A percentile compares a stretch with the other conserved stretches of the same genome.
Evolutionary conservation across 257 asterid genomes (phyloP).

Genomic region (Orobanche coerulescens): DNA sequence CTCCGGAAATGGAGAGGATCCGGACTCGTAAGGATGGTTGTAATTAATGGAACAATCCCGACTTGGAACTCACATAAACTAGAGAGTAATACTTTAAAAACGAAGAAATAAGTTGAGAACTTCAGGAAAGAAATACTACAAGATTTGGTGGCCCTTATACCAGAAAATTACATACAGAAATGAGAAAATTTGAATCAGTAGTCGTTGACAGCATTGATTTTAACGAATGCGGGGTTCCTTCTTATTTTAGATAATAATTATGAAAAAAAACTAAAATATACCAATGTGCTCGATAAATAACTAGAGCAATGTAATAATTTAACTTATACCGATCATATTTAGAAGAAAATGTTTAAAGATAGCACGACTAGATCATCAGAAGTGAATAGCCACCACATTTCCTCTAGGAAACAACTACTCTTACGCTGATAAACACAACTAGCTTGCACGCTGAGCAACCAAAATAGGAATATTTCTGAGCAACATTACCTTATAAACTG

Average conservation of each 20-base stretch:
- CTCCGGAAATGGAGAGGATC: too few species aligned
- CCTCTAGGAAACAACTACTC: not conserved
- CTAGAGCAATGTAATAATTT: not conserved
- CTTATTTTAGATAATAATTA: not conserved
- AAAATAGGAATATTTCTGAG: not conserved
- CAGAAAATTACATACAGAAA: too few species aligned
- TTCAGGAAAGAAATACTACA: too few species aligned
- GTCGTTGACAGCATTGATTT: not conserved
- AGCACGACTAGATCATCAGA: not conserved
- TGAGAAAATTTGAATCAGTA: too few species aligned
- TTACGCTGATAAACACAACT: not conserved
- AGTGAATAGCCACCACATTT: not conserved
- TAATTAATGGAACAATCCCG: too few species aligned
- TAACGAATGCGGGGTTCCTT: not conserved
- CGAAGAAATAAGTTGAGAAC: too few species aligned
- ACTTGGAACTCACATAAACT: too few species aligned
- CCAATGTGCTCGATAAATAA: not conserved
- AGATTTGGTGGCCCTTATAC: too few species aligned
- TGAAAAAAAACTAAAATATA: not conserved
- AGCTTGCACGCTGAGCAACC: not conserved
- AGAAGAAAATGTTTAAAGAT: not conserved
- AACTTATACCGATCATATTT: not conserved
- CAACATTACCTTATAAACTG: conserved; percentile 41
- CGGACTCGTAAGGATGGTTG: too few species aligned
- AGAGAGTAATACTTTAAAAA: too few species aligned